A percentile compares a stretch with the other conserved stretches of the same genome.
Evolutionary conservation across 495 filamentous ascomycete species (phyloP).

Genomic region (Staphylotrichum tortipilum): DNA sequence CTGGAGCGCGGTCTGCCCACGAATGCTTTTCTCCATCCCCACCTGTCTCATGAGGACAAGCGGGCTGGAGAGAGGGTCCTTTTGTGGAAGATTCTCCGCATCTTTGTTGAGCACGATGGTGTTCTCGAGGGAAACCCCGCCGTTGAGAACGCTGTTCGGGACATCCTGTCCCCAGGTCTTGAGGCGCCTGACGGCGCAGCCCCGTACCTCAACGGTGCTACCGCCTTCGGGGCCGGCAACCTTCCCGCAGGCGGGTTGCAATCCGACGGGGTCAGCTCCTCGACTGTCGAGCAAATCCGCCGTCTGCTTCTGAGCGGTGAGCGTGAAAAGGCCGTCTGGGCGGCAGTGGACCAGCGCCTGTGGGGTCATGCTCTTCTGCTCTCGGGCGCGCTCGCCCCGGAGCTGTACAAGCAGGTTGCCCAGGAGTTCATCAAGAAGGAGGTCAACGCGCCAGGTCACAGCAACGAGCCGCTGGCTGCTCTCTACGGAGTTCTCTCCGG

Average conservation of each 20-base stretch:
- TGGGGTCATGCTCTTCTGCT: conserved; percentile 97
- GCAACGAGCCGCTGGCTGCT: conserved; percentile 77
- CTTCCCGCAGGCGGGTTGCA: conserved; percentile 23
- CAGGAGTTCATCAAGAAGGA: conserved; percentile 92
- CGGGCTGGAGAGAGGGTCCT: conserved; percentile 72
- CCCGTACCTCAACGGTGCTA: conserved; percentile 27
- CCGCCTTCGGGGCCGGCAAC: conserved; percentile 14
- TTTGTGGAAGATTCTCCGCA: conserved; percentile 76
- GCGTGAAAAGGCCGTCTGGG: conserved; percentile 85
- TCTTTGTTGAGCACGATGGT: conserved; percentile 83
- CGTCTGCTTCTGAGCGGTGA: conserved; percentile 68
- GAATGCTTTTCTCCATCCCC: conserved; percentile 34
- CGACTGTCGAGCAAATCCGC: conserved; percentile 60
- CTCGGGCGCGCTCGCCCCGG: conserved; percentile 61
- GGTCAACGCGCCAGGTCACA: conserved; percentile 66
- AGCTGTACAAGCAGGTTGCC: conserved; percentile 78
- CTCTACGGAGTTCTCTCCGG: conserved; percentile 90
- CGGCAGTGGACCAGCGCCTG: conserved; percentile 82
- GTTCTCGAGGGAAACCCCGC: conserved; percentile 61
- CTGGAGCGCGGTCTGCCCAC: conserved; percentile 56
- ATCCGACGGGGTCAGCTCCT: conserved; percentile 56
- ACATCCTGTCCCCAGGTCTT: conserved; percentile 57
- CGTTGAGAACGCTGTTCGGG: conserved; percentile 64
- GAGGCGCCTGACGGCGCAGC: conserved; percentile 20
- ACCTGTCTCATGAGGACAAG: conserved; percentile 46